Evolutionary conservation across 2,329 filamentous ascomycete species (phyloP), one percentile per base, ranked within the genome.

Genomic region (Penicillium sp.): DNA sequence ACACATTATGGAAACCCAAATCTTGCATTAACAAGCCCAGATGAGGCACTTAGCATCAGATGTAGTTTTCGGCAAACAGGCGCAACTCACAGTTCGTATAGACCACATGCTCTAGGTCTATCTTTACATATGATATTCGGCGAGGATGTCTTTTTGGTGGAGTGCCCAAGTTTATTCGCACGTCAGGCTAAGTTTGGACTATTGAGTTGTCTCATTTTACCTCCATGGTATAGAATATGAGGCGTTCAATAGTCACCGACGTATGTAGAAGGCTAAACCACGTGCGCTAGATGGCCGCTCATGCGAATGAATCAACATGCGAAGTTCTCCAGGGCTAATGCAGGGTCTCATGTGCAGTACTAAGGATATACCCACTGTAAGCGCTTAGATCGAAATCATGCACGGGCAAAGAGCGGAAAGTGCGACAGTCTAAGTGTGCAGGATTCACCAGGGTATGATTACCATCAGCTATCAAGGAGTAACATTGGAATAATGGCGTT

Each of bases 341-440:
- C 31, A 16, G 26, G 20, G n/a, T 35, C 7, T 53, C 20, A 16
- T 34, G 29, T 5, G 29, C 18, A 22, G 20, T 39, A 57, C 46
- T 39, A 46, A 57, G 34, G 38, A 16, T 45, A 43, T 57, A 45
- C 35, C 45, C 50, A 61, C 57, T 26, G 7, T 38, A 24, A 34
- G 43, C 38, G 37, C 55, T 53, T 58, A 34, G 42, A n/a, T n/a
- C 49, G 11, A 48, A 60, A 47, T 34, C 32, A 53, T 56, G 38
- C 20, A 53, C 34, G 39, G 20, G 50, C 50, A 54, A 58, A 40
- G 49, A 24, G 14, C 35, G 26, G n/a, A 16, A 32, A 32, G 45
- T 22, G 10, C 5, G 26, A 10, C 24, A 26, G 3, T 29, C 26
- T 29, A 29, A 29, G 26, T 3, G 26, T 29, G 26, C 26, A 10